Evolutionary conservation across 805 yeast species (phyloP).

Genomic region (Lipomyces japonicus): DNA sequence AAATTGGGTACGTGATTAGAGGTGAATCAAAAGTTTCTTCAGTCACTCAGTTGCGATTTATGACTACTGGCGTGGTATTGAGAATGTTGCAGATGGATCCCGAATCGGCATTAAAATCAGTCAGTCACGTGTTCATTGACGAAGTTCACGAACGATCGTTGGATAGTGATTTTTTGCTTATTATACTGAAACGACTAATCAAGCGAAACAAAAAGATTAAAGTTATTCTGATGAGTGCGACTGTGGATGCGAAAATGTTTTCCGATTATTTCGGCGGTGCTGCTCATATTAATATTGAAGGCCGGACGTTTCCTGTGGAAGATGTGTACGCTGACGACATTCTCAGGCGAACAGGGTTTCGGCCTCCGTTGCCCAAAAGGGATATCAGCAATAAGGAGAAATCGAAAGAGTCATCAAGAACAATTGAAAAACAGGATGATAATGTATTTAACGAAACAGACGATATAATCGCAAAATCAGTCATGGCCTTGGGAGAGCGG

Average conservation of each 20-base stretch:
- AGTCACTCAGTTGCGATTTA: conserved; percentile 73
- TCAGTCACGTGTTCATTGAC: conserved; percentile 77
- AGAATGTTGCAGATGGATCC: conserved; percentile 67
- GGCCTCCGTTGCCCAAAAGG: conserved; percentile 14
- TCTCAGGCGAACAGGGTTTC: conserved; percentile 54
- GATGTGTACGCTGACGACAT: conserved; percentile 72
- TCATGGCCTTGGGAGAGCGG: conserved; percentile 21
- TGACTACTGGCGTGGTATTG: conserved; percentile 87
- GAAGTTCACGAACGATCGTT: conserved; percentile 97
- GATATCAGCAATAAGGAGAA: conserved; percentile 2
- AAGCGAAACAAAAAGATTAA: conserved; percentile 36
- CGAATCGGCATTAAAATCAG: conserved; percentile 36
- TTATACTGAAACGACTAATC: conserved; percentile 64
- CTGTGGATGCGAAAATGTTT: conserved; percentile 71
- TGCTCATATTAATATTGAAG: conserved; percentile 78
- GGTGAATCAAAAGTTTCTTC: conserved; percentile 72
- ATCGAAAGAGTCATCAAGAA: background rate
- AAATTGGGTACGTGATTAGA: conserved; percentile 84
- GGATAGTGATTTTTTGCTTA: conserved; percentile 80
- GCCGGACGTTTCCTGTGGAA: conserved; percentile 87
- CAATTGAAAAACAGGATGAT: background rate
- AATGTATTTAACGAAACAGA: conserved; percentile 17
- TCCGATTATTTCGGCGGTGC: conserved; percentile 58
- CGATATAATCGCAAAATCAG: conserved; percentile 20
- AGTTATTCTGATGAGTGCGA: conserved; percentile 87